phyloP scores from a whole-genome alignment of 2,329 filamentous ascomycete genomes.

The Coniochaeta hoffmannii region DNA sequence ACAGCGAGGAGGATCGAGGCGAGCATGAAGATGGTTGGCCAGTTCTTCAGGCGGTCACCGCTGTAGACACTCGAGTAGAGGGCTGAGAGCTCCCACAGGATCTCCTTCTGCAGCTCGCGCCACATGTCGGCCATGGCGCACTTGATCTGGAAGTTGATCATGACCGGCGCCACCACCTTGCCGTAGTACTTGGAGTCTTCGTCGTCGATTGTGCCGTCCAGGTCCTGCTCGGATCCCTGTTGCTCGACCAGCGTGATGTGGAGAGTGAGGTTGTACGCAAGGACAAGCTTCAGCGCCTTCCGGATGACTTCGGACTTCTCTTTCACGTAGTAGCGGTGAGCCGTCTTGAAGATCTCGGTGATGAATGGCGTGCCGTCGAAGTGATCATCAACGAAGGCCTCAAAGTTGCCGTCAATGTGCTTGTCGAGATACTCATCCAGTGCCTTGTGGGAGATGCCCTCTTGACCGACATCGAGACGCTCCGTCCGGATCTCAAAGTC shows the following conservation, averaged over 20 bases:
- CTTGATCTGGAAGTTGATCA: slow-evolving; percentile 99
- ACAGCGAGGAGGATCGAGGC: slow-evolving; percentile 88
- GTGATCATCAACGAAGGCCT: slow-evolving; percentile 90
- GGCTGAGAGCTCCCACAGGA: slow-evolving; percentile 83
- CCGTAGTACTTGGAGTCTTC: slow-evolving; percentile 81
- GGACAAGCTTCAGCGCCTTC: slow-evolving; percentile 88
- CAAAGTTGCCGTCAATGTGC: slow-evolving; percentile 87
- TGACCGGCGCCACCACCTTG: slow-evolving; percentile 87
- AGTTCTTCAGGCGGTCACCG: slow-evolving; percentile 95
- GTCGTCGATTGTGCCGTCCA: slow-evolving; percentile 80
- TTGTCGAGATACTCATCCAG: slow-evolving; percentile 91
- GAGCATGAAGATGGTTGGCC: slow-evolving; percentile 97
- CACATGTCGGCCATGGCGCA: slow-evolving; percentile 96
- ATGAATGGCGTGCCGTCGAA: slow-evolving; percentile 94
- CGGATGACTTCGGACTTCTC: slow-evolving; percentile 84
- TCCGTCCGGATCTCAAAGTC: slow-evolving; percentile 84
- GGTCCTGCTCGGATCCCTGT: slow-evolving; percentile 68
- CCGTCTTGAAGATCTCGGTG: slow-evolving; percentile 93
- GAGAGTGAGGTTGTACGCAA: slow-evolving; percentile 91
- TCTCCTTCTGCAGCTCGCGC: slow-evolving; percentile 94
- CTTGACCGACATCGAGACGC: slow-evolving; percentile 79
- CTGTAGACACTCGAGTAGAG: slow-evolving; percentile 98
- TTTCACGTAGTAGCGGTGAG: slow-evolving; percentile 85
- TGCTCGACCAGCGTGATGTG: slow-evolving; percentile 94
- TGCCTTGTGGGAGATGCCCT: slow-evolving; percentile 73